Evolutionary conservation across 768 basidiomycete species (phyloP), one percentile per base, ranked within the genome.

Genomic region (Gloeopeniophorella convolvens): DNA sequence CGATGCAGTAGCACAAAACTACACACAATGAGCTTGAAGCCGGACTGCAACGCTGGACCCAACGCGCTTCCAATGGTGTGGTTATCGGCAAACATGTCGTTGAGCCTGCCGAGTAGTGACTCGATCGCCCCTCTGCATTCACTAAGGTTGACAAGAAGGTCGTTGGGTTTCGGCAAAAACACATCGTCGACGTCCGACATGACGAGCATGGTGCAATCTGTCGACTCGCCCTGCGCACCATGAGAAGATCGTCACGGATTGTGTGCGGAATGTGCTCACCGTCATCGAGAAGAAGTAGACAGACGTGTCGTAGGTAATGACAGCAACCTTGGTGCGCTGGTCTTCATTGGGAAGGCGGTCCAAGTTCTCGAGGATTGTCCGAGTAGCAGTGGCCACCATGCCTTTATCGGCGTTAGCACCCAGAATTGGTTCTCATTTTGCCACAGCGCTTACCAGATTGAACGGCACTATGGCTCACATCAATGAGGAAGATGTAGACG

Each of bases 31-130:
- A 99, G 66, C 70, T 97, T 95, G 73, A 88, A 96, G 26, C 91
- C 96, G 33, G 93, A 93, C 65, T 97, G 93, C 35, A 98, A 70
- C 23, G 91, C 96, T 15, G 95, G 89, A 23, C 96, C 94, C 60
- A 98, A 71, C 2, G 96, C 96, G 66, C 89, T 94, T 3, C 94
- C 95, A 50, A 94, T 83, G 24, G 84, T 83, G 62, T 84, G 85
- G 54, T 90, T 91, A n/a, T 98, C 95, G 66, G 87, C 81, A 79
- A 98, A 99, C 95, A 99, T 98, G 49, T 94, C 95, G 59, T 83
- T 88, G 48, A 99, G 75, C 45, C 86, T 73, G 15, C 83, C 79
- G 1, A 99, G 77, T 20, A 99, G 77, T 13, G 75, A 69, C 64
- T 98, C 95, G 39, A 98, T 68, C 2, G 85, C 81, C 0, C 80